These are phyloP conservation scores for Parascedosporium putredinis DNA, from an alignment of 2,329 filamentous ascomycete species.

Conservation along the genomic window DNA sequence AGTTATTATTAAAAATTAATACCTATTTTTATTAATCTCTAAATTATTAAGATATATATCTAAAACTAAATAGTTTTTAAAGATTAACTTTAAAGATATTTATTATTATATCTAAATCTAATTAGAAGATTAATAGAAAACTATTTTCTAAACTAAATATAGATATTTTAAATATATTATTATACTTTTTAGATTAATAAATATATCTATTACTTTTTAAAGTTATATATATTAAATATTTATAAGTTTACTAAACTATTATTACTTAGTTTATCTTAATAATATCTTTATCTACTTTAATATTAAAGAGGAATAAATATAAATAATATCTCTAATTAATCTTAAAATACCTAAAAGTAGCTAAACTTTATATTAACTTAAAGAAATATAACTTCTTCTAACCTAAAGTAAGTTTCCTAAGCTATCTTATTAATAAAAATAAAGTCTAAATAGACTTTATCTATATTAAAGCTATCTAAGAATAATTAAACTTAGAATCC, in stretches of 20 bases:
- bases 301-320: background rate
- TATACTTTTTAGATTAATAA: slow-evolving; percentile 12
- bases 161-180: slow-evolving; percentile 13
- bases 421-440: background rate
- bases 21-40: background rate
- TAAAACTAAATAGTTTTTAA: slow-evolving; percentile 5
- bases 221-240: slow-evolving; percentile 12
- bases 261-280: slow-evolving; percentile 11
- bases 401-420: background rate
- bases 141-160: slow-evolving; percentile 10
- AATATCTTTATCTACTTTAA: slow-evolving; percentile 13
- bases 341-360: background rate
- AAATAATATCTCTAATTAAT: background rate
- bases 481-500: background rate
- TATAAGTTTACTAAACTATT: slow-evolving; percentile 6
- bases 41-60: slow-evolving; percentile 11
- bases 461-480: slow-evolving; percentile 1
- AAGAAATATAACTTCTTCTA: background rate
- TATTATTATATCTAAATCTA: slow-evolving; percentile 9
- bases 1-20: background rate
- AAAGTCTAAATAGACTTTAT: background rate
- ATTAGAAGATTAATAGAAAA: slow-evolving; percentile 10
- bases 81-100: slow-evolving; percentile 10
- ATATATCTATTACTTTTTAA: slow-evolving; percentile 11
- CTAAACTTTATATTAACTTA: background rate